These are phyloP conservation scores for Trifolium dubium DNA, from an alignment of 306 rosid genomes.

Conservation along the genomic window DNA sequence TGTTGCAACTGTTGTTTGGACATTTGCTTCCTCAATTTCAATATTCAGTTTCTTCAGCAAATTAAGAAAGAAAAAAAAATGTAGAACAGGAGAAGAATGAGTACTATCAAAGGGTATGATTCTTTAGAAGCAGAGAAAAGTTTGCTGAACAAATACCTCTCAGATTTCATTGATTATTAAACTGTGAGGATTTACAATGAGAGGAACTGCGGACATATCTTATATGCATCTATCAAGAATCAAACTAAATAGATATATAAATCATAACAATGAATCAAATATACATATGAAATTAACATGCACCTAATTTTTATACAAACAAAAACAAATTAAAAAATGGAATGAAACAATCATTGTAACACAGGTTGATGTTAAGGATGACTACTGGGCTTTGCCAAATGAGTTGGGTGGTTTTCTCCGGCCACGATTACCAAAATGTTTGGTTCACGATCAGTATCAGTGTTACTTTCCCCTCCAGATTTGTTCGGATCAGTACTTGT, in stretches of 20 bases:
- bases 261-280: neutral
- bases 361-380: neutral
- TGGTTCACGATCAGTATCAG: neutral
- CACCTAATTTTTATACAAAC: conserved; percentile 18
- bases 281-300: neutral
- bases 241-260: neutral
- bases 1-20: conserved; percentile 60
- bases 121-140: too few species aligned
- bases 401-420: conserved; percentile 42
- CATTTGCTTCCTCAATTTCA: conserved; percentile 38
- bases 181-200: too few species aligned
- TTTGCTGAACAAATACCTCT: too few species aligned
- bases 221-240: neutral
- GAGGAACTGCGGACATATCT: too few species aligned
- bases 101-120: too few species aligned
- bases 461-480: neutral
- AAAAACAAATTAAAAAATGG: neutral
- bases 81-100: too few species aligned
- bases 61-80: too few species aligned
- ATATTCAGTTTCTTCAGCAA: too few species aligned
- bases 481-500: neutral
- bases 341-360: conserved; percentile 5
- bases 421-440: conserved; percentile 47
- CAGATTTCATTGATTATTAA: too few species aligned
- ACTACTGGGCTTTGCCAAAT: conserved; percentile 34